Evolutionary conservation across 2,329 filamentous ascomycete genomes (phyloP).

Genomic region (Xylaria digitata): DNA sequence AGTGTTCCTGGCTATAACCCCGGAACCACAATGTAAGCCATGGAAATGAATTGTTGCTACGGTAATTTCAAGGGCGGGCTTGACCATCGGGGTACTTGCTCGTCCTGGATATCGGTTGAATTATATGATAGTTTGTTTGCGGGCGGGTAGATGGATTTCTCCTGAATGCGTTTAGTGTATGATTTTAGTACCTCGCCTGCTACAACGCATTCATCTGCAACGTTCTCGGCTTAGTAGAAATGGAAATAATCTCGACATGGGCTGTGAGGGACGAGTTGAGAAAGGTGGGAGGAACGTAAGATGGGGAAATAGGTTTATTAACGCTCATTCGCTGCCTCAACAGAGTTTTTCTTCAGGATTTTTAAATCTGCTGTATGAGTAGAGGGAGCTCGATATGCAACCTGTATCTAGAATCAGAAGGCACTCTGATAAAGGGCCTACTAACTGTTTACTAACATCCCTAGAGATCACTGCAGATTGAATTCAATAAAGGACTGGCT

Average conservation of each 20-base stretch:
- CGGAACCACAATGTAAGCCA: conserved; percentile 41
- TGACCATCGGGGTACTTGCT: background rate
- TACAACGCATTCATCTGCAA: conserved; percentile 12
- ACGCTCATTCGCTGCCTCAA: conserved; percentile 40
- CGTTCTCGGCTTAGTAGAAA: conserved; percentile 9
- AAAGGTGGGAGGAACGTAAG: conserved; percentile 24
- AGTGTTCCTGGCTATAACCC: conserved; percentile 34
- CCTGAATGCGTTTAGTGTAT: conserved; percentile 22
- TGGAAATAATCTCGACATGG: conserved; percentile 11
- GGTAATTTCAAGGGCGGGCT: background rate
- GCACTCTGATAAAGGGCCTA: conserved; percentile 1
- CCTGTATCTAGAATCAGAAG: conserved; percentile 25
- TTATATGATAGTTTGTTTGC: conserved; percentile 6
- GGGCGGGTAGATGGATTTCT: background rate
- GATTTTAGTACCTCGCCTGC: conserved; percentile 12
- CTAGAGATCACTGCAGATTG: conserved; percentile 29
- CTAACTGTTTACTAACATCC: conserved; percentile 2
- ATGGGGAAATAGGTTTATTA: conserved; percentile 33
- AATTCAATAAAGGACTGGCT: conserved; percentile 13
- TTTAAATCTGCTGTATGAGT: conserved; percentile 40
- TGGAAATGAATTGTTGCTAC: background rate
- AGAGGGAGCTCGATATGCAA: conserved; percentile 31
- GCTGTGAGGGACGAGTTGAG: background rate
- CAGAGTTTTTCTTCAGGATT: conserved; percentile 42
- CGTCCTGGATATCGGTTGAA: conserved; percentile 1